Base-by-base conservation (phyloP, 192 early-diverging fungal species). In the Oehlia diaphana region DNA sequence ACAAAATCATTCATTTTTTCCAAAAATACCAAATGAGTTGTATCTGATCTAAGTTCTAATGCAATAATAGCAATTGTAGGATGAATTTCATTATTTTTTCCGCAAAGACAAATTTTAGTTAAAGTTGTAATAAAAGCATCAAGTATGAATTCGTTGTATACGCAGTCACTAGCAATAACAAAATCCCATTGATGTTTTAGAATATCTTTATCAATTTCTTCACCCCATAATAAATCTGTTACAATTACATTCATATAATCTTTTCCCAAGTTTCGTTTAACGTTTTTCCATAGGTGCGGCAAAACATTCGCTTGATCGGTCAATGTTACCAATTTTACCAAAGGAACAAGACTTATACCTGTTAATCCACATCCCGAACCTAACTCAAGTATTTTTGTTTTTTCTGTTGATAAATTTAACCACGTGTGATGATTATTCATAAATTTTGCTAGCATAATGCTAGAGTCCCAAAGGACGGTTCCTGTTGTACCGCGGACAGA, bases 311-410 rank as follows among this genome's bases (percentile, higher is more conserved):
- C 78, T 63, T 87, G 86, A 70, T 87, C 86, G 23, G 86, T 87
- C 61, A 87, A 50, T 5, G 82, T 28, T 3, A 87, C 62, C 35
- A 81, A 74, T n/a, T 84, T 80, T 44, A 84, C 83, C 31, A 87
- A 74, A 19, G 84, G 80, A 6, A 74, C 84, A 31, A 87, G 78
- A 9, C 83, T 82, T 31, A 87, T 84, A 14, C 86, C 86, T 35
- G 84, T 68, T n/a, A 87, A 65, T 2, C 86, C 86, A 53, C 86
- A 87, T 53, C 86, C 86, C 19, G 83, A 85, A 62, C 83, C 86
- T 14, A 84, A 81, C 37, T 84, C 83, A 2, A 84, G 68, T 16
- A 87, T 78, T 12, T 63, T 80, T 4, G 84, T 85, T 28, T 76
- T 67, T 13, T 80, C 78, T 39, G 79, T 72, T 53, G 82, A 78